Evolutionary conservation across 2,329 filamentous ascomycete species (phyloP).

Genomic region (Exophiala spinifera): DNA sequence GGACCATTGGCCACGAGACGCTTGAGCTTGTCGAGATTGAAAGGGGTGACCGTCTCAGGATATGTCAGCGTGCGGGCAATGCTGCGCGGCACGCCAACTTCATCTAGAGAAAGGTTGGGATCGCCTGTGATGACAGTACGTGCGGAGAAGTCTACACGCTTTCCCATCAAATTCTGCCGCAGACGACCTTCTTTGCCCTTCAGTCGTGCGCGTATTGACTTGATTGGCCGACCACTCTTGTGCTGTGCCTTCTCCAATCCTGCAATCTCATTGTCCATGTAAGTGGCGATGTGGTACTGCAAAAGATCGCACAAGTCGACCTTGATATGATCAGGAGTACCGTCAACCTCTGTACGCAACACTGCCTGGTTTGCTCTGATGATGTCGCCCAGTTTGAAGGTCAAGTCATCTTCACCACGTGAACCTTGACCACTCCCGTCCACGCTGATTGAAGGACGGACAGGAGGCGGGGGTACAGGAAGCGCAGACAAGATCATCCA

Average conservation of each 20-base stretch:
- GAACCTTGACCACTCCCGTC: slow-evolving; percentile 89
- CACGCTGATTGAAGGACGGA: slow-evolving; percentile 94
- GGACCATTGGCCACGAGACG: slow-evolving; percentile 88
- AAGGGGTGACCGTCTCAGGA: slow-evolving; percentile 93
- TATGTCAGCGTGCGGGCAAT: slow-evolving; percentile 94
- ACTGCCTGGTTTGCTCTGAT: slow-evolving; percentile 97
- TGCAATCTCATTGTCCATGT: slow-evolving; percentile 99
- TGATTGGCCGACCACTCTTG: slow-evolving; percentile 94
- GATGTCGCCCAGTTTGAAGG: slow-evolving; percentile 97
- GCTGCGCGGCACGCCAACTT: slow-evolving; percentile 92
- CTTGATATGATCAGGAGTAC: slow-evolving; percentile 85
- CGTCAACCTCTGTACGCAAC: slow-evolving; percentile 83
- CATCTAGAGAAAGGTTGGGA: slow-evolving; percentile 90
- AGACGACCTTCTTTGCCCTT: slow-evolving; percentile 99
- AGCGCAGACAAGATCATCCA: slow-evolving; percentile 98
- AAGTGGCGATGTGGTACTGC: slow-evolving; percentile 97
- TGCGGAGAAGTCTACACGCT: slow-evolving; percentile 98
- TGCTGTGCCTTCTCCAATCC: slow-evolving; percentile 91
- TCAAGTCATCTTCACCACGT: slow-evolving; percentile 97
- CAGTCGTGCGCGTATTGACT: slow-evolving; percentile 91
- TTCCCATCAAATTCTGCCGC: slow-evolving; percentile 98
- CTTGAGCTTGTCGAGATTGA: slow-evolving; percentile 93
- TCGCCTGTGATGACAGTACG: slow-evolving; percentile 99
- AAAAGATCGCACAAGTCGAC: slow-evolving; percentile 87
- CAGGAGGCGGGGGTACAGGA: slow-evolving; percentile 90